Percentiles rank a stretch among this genome's conserved stretches.
Evolutionary conservation across 2,329 filamentous ascomycete genomes (phyloP).

Genomic region (Hypocrella siamensis): DNA sequence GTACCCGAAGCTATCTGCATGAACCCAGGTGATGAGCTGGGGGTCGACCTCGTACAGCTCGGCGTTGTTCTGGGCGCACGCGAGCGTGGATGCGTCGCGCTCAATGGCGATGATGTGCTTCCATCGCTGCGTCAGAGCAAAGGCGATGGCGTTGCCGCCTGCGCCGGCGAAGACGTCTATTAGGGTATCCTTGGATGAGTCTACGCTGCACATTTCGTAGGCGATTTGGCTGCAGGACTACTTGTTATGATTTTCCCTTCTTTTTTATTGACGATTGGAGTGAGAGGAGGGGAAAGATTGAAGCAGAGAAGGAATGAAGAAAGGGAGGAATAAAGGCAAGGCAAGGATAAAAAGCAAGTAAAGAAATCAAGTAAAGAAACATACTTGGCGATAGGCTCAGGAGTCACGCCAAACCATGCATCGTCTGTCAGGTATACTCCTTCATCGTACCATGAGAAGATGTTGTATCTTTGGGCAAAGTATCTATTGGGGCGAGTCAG

Average conservation of each 20-base stretch:
- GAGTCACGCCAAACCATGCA: constrained; percentile 94
- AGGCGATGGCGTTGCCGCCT: constrained; percentile 90
- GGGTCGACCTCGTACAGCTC: constrained; percentile 64
- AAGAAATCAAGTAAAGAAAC: constrained; percentile 14
- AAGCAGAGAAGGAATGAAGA: constrained; percentile 2
- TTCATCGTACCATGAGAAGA: constrained; percentile 78
- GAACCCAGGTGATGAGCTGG: constrained; percentile 64
- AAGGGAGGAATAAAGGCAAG: not conserved
- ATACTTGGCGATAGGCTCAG: constrained; percentile 77
- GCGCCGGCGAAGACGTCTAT: constrained; percentile 86
- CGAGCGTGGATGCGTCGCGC: constrained; percentile 61
- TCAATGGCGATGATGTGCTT: constrained; percentile 78
- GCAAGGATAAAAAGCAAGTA: too few relatives aligned
- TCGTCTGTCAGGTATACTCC: constrained; percentile 84
- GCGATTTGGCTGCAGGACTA: constrained; percentile 49
- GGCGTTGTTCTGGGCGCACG: constrained; percentile 88
- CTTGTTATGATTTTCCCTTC: not conserved
- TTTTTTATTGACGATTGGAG: not conserved
- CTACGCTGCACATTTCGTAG: constrained; percentile 44
- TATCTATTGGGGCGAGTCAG: constrained; percentile 42
- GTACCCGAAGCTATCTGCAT: constrained; percentile 73
- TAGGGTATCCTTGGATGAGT: constrained; percentile 44
- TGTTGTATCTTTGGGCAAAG: constrained; percentile 73
- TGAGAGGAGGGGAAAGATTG: not conserved
- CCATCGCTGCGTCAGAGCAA: constrained; percentile 69